Evolutionary conservation across 805 yeast genomes (phyloP).

Genomic region (Candida ortonii): DNA sequence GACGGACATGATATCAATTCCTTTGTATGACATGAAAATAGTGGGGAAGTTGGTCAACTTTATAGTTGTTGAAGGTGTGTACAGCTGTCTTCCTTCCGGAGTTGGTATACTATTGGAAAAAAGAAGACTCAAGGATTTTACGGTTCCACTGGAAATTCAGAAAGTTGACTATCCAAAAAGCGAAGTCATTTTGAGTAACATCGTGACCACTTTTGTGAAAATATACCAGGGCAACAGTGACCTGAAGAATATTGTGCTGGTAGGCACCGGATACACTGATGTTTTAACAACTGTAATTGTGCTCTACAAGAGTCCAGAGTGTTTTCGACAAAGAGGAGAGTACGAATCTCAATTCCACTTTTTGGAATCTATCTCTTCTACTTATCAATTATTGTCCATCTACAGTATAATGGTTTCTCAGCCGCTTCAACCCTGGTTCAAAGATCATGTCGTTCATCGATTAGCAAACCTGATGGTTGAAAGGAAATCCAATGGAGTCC

Average conservation of each 20-base stretch:
- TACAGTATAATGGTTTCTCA: slow-evolving; percentile 58
- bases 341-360: slow-evolving; percentile 15
- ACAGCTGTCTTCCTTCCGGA: slow-evolving; percentile 53
- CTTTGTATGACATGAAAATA: slow-evolving; percentile 80
- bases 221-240: slow-evolving; percentile 45
- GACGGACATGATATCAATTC: slow-evolving; percentile 54
- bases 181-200: slow-evolving; percentile 17
- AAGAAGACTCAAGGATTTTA: slow-evolving; percentile 52
- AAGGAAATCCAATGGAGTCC: slow-evolving; percentile 58
- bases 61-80: slow-evolving; percentile 68
- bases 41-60: slow-evolving; percentile 63
- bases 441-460: slow-evolving; percentile 42
- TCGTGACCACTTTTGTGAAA: slow-evolving; percentile 31
- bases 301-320: slow-evolving; percentile 36
- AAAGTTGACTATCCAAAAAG: slow-evolving; percentile 21
- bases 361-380: slow-evolving; percentile 49
- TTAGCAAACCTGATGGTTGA: slow-evolving; percentile 54
- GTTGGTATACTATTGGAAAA: slow-evolving; percentile 65
- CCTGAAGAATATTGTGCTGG: slow-evolving; percentile 49
- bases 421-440: slow-evolving; percentile 45
- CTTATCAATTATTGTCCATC: slow-evolving; percentile 62
- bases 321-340: slow-evolving; percentile 8
- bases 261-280: slow-evolving; percentile 69
- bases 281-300: slow-evolving; percentile 48
- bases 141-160: slow-evolving; percentile 22